Conservation (phyloP, 768 basidiomycete species). For the Collybia sordida region DNA sequence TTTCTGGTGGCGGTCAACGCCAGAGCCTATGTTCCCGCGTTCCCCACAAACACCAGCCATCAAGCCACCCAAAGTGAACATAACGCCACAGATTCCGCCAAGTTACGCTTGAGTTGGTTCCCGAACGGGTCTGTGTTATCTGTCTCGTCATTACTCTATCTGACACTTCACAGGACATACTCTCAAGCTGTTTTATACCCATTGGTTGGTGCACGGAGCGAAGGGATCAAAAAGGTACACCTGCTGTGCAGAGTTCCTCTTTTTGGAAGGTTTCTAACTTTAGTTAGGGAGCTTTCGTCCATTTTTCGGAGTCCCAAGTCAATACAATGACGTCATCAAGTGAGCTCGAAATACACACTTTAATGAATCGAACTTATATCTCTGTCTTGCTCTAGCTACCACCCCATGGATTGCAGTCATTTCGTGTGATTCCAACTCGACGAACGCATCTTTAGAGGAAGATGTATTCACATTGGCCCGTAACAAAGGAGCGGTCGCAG, state of each 20-base stretch:
- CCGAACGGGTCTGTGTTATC: constrained; percentile 40
- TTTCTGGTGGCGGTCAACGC: too few species aligned
- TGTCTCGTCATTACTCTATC: background rate
- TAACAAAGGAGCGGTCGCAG: constrained; percentile 77
- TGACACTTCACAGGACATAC: constrained; percentile 1
- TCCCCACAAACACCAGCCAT: constrained; percentile 66
- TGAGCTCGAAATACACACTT: constrained; percentile 19
- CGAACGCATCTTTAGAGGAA: constrained; percentile 51
- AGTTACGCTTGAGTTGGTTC: constrained; percentile 62
- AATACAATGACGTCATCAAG: constrained; percentile 49
- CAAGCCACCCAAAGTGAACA: constrained; percentile 38
- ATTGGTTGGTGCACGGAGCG: constrained; percentile 48
- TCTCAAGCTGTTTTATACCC: constrained; percentile 57
- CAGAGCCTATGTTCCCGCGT: constrained; percentile 66
- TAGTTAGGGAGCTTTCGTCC: constrained; percentile 77
- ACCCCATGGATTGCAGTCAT: constrained; percentile 94
- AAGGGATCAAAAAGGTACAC: constrained; percentile 57
- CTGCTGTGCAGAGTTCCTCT: constrained; percentile 1
- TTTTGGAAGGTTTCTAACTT: background rate
- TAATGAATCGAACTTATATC: background rate
- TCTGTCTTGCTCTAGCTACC: constrained; percentile 39
- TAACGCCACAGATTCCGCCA: constrained; percentile 58
- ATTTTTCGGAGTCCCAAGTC: constrained; percentile 69
- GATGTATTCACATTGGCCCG: constrained; percentile 86
- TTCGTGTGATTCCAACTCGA: constrained; percentile 78